Evolutionary conservation across 192 early-diverging fungal genomes (phyloP), one percentile per base, ranked within the genome.

Genomic region (Linnemannia schmuckeri): DNA sequence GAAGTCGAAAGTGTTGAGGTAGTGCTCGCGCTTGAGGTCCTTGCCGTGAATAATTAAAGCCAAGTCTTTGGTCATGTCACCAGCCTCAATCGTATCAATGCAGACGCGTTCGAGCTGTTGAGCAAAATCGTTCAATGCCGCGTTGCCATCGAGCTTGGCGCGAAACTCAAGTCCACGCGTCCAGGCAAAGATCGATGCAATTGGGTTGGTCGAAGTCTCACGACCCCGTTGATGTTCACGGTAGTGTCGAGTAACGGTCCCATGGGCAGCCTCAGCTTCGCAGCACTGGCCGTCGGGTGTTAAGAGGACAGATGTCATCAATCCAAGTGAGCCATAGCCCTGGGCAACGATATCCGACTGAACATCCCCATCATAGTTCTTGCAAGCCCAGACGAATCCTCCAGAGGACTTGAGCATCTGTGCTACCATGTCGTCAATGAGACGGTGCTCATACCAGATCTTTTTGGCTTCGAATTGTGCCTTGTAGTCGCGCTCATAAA

Each of bases 341-440:
- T 99, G 98, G n/a, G 98, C 98, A 41, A 99, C 91, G 84, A 97
- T 94, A 89, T 98, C 97, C 38, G 97, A 97, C 86, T 98, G 97
- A 27, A 98, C 97, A 91, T 99, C 98, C 77, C 97, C 95, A 81
- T 97, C 96, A 91, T 97, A 97, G 93, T 99, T 99, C 90, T 97
- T 97, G 89, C 93, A 94, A 17, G 98, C 97, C 93, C 97, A 97
- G 24, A 99, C 94, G 71, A 98, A 97, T 41, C 96, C 96, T 70
- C 98, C 98, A 49, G 94, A 89, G 66, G 97, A 97, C 91, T 99
- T 99, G 82, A 99, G 90, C 71, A 95, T 95, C 91, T 99, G 97
- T 9, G 98, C 98, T 88, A 98, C 97, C 97, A 98, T 98, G 88
- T 99, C 98, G 90, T 99, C 98, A 82, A 99, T 98, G 44, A 99